phyloP scores from a whole-genome alignment of 78 protist species.

The Isochrysis galbana region DNA sequence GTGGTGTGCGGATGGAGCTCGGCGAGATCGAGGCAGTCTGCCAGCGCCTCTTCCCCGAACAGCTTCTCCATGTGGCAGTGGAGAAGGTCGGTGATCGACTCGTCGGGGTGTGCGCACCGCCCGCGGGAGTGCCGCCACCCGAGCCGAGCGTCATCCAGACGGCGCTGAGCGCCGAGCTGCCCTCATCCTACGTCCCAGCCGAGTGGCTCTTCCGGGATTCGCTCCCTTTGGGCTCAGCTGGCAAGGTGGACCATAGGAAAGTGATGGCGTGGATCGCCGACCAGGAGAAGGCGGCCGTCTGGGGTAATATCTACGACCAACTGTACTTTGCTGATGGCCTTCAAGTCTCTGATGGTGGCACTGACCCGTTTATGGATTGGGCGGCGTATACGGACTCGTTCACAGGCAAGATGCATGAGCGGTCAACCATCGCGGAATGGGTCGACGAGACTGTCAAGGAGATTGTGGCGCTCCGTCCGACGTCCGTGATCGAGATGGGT shows the following conservation, averaged over 20 bases:
- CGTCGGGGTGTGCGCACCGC: neutral
- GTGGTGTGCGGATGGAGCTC: slow-evolving; percentile 17
- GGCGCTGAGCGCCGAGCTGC: neutral
- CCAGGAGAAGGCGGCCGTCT: neutral
- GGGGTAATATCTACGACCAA: neutral
- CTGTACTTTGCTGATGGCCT: neutral
- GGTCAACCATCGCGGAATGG: no score
- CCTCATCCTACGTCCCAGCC: neutral
- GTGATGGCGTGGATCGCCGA: neutral
- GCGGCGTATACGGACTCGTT: no score
- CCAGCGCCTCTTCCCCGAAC: neutral
- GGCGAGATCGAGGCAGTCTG: slow-evolving; percentile 30
- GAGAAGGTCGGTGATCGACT: neutral
- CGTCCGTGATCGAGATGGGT: no score
- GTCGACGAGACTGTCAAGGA: no score
- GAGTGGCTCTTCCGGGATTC: neutral
- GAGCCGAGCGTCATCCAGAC: neutral
- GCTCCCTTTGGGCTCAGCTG: neutral
- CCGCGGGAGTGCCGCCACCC: neutral
- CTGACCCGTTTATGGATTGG: neutral
- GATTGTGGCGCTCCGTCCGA: no score
- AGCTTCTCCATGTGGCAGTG: neutral
- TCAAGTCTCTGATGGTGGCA: neutral
- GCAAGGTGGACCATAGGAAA: neutral
- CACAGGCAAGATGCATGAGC: no score